These are phyloP conservation scores for Dryas integrifolia DNA, from an alignment of 331 rosid species.

Conservation along the genomic window DNA sequence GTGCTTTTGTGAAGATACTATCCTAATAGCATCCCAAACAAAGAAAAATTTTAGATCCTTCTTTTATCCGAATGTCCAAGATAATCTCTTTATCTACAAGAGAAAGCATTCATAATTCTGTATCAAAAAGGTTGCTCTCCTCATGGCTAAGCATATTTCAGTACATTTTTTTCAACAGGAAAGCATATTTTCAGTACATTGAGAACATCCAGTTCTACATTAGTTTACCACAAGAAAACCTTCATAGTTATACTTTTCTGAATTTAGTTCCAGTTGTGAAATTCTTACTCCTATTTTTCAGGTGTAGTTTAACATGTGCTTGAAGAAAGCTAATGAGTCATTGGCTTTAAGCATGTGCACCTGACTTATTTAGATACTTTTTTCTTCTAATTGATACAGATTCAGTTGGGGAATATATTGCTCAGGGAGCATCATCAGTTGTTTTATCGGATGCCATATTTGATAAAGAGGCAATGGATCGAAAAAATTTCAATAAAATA, in stretches of 20 bases:
- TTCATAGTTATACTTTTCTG: neutral
- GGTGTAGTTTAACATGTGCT: neutral
- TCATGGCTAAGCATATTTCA: neutral
- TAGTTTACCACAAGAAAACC: neutral
- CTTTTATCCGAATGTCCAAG: too few species aligned
- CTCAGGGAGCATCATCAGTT: conserved; percentile 68
- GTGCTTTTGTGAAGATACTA: neutral
- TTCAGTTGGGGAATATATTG: conserved; percentile 57
- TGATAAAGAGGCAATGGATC: conserved; percentile 56
- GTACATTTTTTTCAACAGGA: too few species aligned
- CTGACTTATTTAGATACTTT: conserved; percentile 15
- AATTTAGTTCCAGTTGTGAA: neutral
- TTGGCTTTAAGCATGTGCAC: neutral
- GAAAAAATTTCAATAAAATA: conserved; percentile 48
- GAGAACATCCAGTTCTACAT: neutral
- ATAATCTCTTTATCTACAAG: too few species aligned
- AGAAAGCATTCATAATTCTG: neutral
- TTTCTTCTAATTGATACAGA: conserved; percentile 41
- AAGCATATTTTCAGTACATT: neutral
- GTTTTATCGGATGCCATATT: conserved; percentile 88
- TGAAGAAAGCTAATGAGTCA: neutral
- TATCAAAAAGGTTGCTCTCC: neutral
- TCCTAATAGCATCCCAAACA: too few species aligned
- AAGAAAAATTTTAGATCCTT: too few species aligned
- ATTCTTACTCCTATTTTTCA: neutral